Percentiles rank a stretch among this genome's conserved stretches.
Conservation (phyloP, 345 rosid genomes). For the Arabis alpina region DNA sequence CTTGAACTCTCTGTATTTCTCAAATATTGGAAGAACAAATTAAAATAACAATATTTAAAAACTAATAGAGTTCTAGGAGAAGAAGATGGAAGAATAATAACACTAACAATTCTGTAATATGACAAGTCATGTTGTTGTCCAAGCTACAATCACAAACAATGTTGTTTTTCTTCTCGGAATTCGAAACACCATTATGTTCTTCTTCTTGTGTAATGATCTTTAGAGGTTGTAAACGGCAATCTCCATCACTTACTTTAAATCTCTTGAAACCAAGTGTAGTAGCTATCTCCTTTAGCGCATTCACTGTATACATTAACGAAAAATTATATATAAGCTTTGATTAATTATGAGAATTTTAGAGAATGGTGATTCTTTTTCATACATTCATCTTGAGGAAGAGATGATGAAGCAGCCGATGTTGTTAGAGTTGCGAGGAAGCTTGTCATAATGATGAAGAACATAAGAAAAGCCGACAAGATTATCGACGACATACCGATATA, state of each 20-base stretch:
- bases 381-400: slow-evolving; percentile 23
- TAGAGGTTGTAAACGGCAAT: neutral
- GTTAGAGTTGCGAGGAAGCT: neutral
- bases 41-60: too few species aligned
- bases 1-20: neutral
- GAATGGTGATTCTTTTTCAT: neutral
- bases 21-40: too few species aligned
- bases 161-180: neutral
- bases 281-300: slow-evolving; percentile 13
- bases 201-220: neutral
- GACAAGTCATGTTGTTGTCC: neutral
- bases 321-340: too few species aligned
- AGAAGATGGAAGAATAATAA: neutral
- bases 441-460: neutral
- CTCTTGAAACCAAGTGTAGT: slow-evolving; percentile 9
- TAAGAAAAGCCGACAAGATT: neutral
- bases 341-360: too few species aligned
- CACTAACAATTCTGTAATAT: slow-evolving; percentile 3
- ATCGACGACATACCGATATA: neutral
- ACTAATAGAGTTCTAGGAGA: too few species aligned
- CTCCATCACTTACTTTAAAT: slow-evolving; percentile 1
- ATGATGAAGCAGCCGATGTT: neutral
- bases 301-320: neutral
- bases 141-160: neutral
- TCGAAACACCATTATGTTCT: neutral